These are phyloP conservation scores for Aspergillus candidus DNA, from an alignment of 2,329 filamentous ascomycete genomes.

Conservation along the genomic window DNA sequence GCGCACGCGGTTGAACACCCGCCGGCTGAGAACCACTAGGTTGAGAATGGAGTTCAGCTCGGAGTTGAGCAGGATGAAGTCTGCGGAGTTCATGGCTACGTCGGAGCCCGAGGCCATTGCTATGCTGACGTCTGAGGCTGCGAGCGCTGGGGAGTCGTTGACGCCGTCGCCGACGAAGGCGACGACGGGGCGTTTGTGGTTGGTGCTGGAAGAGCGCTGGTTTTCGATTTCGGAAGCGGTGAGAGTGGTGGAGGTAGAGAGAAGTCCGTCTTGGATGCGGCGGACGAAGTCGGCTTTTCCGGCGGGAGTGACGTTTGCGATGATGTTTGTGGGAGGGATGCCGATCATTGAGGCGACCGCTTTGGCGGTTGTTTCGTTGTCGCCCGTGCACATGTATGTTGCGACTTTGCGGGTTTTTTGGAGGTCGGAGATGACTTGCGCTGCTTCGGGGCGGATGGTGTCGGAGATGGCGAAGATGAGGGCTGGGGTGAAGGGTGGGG, in stretches of 20 bases:
- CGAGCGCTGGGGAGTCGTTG: slow-evolving; percentile 76
- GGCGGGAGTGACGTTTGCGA: slow-evolving; percentile 78
- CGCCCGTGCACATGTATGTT: slow-evolving; percentile 90
- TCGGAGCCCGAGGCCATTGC: slow-evolving; percentile 76
- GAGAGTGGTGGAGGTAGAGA: not conserved
- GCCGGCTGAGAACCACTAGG: slow-evolving; percentile 63
- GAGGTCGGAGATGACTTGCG: slow-evolving; percentile 58
- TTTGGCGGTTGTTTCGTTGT: slow-evolving; percentile 76
- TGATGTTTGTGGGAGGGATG: slow-evolving; percentile 67
- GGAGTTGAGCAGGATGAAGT: slow-evolving; percentile 72
- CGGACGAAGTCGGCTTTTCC: slow-evolving; percentile 56
- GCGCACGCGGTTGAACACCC: slow-evolving; percentile 71
- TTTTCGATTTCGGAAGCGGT: slow-evolving; percentile 7
- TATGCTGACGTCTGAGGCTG: slow-evolving; percentile 75
- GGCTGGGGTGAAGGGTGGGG: slow-evolving; percentile 42
- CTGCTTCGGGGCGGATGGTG: slow-evolving; percentile 68
- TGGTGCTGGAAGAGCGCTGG: not conserved
- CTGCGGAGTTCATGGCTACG: slow-evolving; percentile 73
- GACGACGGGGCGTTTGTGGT: slow-evolving; percentile 46
- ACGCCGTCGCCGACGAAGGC: slow-evolving; percentile 85
- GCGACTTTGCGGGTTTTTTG: slow-evolving; percentile 56
- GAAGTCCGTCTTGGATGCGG: slow-evolving; percentile 27
- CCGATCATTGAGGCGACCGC: slow-evolving; percentile 72
- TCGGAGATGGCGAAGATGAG: slow-evolving; percentile 74
- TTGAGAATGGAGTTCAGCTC: slow-evolving; percentile 65